Evolutionary conservation across 768 basidiomycete species (phyloP).

Genomic region (Xerocomellus chrysenteron): DNA sequence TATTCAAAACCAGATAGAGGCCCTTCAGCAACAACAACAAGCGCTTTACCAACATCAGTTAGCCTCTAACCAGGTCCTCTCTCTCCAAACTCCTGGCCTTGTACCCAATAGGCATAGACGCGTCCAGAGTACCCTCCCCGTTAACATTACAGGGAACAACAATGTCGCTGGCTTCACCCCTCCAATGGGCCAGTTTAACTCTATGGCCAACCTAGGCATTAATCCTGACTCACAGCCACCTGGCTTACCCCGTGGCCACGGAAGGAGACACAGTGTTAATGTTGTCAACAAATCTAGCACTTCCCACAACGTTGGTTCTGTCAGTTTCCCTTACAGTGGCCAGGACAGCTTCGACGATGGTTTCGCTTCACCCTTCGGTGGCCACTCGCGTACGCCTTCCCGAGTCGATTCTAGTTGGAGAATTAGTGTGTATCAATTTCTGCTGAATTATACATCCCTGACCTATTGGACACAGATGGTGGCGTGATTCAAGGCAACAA

Average conservation of each 20-base stretch:
- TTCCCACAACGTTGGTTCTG: slow-evolving; percentile 48
- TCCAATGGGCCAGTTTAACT: slow-evolving; percentile 66
- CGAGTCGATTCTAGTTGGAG: slow-evolving; percentile 86
- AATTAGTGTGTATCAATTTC: slow-evolving; percentile 59
- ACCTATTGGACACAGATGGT: slow-evolving; percentile 50
- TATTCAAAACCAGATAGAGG: slow-evolving; percentile 87
- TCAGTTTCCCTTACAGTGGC: slow-evolving; percentile 48
- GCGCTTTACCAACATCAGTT: slow-evolving; percentile 88
- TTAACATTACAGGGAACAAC: slow-evolving; percentile 47
- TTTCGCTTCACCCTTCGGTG: slow-evolving; percentile 63
- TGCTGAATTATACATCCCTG: background rate
- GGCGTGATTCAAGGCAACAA: slow-evolving; percentile 66
- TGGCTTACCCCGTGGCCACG: slow-evolving; percentile 79
- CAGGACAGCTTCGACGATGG: slow-evolving; percentile 82
- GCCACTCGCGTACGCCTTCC: slow-evolving; percentile 72
- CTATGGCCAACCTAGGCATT: slow-evolving; percentile 48
- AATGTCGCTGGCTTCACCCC: slow-evolving; percentile 32
- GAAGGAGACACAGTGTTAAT: slow-evolving; percentile 87
- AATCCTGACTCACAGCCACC: slow-evolving; percentile 65
- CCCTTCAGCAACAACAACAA: slow-evolving; percentile 86
- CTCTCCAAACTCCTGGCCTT: slow-evolving; percentile 75
- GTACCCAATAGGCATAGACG: slow-evolving; percentile 75
- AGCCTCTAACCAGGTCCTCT: slow-evolving; percentile 82
- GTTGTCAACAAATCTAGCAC: slow-evolving; percentile 71
- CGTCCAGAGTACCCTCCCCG: slow-evolving; percentile 82